Conservation (phyloP, 2,329 filamentous ascomycete genomes). For the Microdochium trichocladiopsis region DNA sequence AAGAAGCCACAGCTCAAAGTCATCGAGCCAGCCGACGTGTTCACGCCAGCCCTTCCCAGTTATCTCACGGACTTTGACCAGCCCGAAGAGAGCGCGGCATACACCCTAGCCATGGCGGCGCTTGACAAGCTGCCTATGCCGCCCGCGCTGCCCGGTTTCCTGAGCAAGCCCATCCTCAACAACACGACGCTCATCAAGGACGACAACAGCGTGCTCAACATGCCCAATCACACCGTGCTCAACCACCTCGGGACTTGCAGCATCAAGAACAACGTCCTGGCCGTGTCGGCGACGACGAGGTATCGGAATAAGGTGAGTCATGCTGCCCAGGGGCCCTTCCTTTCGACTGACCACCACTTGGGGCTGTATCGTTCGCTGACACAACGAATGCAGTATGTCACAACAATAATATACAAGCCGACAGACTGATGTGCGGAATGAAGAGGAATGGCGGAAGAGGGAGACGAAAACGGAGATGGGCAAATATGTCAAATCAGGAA, state of each 20-base stretch:
- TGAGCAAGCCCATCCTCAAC: conserved; percentile 92
- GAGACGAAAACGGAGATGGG: not conserved
- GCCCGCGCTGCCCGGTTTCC: conserved; percentile 79
- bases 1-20: conserved; percentile 45
- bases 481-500: not conserved
- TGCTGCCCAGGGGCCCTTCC: too few relatives aligned
- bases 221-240: conserved; percentile 94
- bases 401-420: conserved; percentile 95
- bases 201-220: conserved; percentile 92
- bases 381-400: conserved; percentile 67
- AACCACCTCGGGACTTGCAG: conserved; percentile 97
- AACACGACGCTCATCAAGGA: conserved; percentile 90
- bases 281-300: conserved; percentile 92
- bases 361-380: not conserved
- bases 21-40: conserved; percentile 50
- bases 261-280: conserved; percentile 93
- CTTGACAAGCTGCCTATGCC: conserved; percentile 77
- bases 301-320: conserved; percentile 91
- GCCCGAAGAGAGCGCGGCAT: conserved; percentile 68
- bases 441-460: not conserved
- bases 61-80: conserved; percentile 85
- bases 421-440: conserved; percentile 30
- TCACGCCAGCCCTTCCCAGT: conserved; percentile 69
- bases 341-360: too few relatives aligned
- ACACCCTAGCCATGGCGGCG: conserved; percentile 66